Evolutionary conservation across 352 stramenopile species (phyloP), one percentile per base, ranked within the genome.

Genomic region (Pelagophyceae sp.): DNA sequence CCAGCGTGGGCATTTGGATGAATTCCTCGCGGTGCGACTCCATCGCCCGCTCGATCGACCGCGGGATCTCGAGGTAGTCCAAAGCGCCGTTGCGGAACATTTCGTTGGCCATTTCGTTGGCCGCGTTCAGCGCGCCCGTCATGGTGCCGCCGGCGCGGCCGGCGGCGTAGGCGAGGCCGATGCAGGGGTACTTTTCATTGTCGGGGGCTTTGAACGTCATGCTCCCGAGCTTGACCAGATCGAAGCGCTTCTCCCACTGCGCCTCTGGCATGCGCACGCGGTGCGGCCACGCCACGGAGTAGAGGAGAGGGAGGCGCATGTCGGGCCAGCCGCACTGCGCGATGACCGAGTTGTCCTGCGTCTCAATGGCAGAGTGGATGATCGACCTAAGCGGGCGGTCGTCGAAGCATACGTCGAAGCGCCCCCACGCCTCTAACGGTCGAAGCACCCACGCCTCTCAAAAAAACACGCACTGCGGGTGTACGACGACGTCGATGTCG

Each of bases 101-200:
- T 84, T 94, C 88, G 79, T 94, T 94, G 25, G 88, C 89, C 0
- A 83, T 83, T 80, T 94, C 89, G 78, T 94, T 94, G n/a, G 89
- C 89, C 35, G 87, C 89, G 82, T 94, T 94, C 72, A 94, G 81
- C 27, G 89, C 86, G 31, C 87, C 89, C 27, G 89, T 94, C 89
- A 94, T 94, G 40, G 88, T 92, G 38, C 89, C 89, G 72, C 88
- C 89, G 45, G 80, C 83, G 64, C 84, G 81, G 37, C 89, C 89
- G 33, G 89, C 89, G 35, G 84, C 87, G 80, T 91, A 94, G 50
- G 88, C 87, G 54, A 93, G 78, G 75, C 80, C 54, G 77, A 93
- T 92, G 76, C 88, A 93, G 25, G 89, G 88, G 76, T 94, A 94
- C 78, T 94, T 93, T 74, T 87, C 82, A 32, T 78, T 76, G 80